Conservation (phyloP, 1,284 basidiomycete species). For the Cerrena zonata region DNA sequence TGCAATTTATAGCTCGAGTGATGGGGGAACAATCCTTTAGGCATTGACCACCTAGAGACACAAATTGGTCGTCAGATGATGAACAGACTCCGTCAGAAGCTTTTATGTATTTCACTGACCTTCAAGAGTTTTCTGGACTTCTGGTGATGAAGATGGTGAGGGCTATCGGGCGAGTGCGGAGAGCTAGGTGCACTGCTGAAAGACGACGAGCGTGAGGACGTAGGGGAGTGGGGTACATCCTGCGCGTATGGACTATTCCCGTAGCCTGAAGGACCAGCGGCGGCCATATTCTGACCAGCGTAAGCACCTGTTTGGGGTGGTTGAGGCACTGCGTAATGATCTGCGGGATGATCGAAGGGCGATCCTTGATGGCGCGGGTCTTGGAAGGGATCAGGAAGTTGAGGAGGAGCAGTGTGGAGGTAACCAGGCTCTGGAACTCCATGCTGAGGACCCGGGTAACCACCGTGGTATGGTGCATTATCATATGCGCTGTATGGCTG, state of each 20-base stretch:
- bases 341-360: background rate
- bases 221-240: background rate
- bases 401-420: background rate
- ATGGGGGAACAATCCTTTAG: background rate
- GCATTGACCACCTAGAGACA: background rate
- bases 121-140: background rate
- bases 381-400: conserved; percentile 1
- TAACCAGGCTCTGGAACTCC: background rate
- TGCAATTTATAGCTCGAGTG: too few species aligned
- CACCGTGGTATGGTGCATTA: too few species aligned
- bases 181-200: background rate
- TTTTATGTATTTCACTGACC: too few species aligned
- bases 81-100: background rate
- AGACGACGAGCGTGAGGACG: background rate
- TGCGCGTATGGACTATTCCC: background rate
- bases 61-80: background rate
- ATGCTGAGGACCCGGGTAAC: background rate
- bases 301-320: too few species aligned
- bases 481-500: background rate
- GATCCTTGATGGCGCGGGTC: background rate
- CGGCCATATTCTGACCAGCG: too few species aligned
- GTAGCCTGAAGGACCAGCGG: too few species aligned
- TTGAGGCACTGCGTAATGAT: background rate
- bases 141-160: background rate
- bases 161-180: background rate